Evolutionary conservation across 768 basidiomycete species (phyloP), one percentile per base, ranked within the genome.

Genomic region (Crassisporium funariophilum): DNA sequence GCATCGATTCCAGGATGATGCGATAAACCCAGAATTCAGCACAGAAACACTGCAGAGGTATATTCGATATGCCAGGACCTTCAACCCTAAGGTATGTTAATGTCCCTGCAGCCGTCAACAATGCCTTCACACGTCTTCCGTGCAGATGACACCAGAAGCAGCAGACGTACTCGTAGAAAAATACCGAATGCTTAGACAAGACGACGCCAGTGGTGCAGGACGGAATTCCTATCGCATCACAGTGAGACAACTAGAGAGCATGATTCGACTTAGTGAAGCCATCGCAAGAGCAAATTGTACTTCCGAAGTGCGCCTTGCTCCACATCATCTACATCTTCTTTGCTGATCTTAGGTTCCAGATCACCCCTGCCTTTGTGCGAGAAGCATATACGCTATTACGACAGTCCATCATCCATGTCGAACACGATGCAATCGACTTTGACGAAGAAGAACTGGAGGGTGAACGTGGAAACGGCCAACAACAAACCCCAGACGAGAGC

Each of bases 331-430:
- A 11, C 22, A 19, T 41, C 38, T 31, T 16, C 40, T 35, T 13
- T 19, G 29, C 46, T 19, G 12, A 23, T 25, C 19, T 13, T 9
- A 17, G n/a, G 11, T 7, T 19, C 15, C 50, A 95, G 91, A 98
- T 99, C 58, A 90, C 82, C 0, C 94, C 95, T 5, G 86, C 81
- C 2, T 95, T 95, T 63, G 95, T 99, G 16, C 84, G 94, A 31
- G 97, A 99, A 68, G 97, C 97, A 2, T 98, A 90, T 69, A 85
- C 83, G 34, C 84, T 99, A 15, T 75, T 99, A 10, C 84, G 91
- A 19, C 95, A 97, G 64, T 98, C 97, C 2, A 99, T 99, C 68
- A 98, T 99, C 58, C 97, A 98, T 60, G 95, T 99, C 50, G 97
- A 99, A 62, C 94, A 98, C 65, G 97, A 99, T 62, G 95, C 98